Percentiles rank a stretch among this genome's conserved stretches.
Conservation (phyloP, 1,139 yeast genomes). For the Suhomyces atakaporum region DNA sequence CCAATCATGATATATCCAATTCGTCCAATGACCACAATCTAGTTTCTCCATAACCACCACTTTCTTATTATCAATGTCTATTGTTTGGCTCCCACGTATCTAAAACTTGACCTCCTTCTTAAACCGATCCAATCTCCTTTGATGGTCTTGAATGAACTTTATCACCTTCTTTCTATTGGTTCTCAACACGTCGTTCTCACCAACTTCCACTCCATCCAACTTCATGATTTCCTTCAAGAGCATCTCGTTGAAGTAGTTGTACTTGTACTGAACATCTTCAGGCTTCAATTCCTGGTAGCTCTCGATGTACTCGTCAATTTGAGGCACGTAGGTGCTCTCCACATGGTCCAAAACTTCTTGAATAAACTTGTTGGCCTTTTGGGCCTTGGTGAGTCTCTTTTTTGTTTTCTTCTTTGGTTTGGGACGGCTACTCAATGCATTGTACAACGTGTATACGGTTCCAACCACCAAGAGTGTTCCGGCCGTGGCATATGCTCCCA, state of each 20-base stretch:
- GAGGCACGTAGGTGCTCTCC: constrained; percentile 45
- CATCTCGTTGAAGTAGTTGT: constrained; percentile 64
- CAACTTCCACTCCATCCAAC: constrained; percentile 63
- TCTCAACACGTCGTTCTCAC: constrained; percentile 52
- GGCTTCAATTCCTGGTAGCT: constrained; percentile 33
- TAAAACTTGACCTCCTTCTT: constrained; percentile 35
- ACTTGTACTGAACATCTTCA: constrained; percentile 51
- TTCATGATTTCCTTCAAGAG: constrained; percentile 64
- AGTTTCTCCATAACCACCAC: neutral
- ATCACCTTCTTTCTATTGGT: constrained; percentile 60
- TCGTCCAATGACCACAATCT: neutral
- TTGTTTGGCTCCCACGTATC: too few relatives aligned
- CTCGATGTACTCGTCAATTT: constrained; percentile 44
- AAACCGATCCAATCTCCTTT: constrained; percentile 58
- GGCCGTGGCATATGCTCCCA: constrained; percentile 8
- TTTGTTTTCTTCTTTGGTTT: constrained; percentile 28
- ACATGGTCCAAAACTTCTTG: constrained; percentile 45
- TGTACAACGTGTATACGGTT: constrained; percentile 3
- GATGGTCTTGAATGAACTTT: constrained; percentile 59
- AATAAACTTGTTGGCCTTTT: constrained; percentile 43
- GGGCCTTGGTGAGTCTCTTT: constrained; percentile 47
- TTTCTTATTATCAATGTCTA: too few relatives aligned
- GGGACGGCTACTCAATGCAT: constrained; percentile 5
- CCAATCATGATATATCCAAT: too few relatives aligned
- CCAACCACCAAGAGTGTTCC: constrained; percentile 7